phyloP scores from a whole-genome alignment of 495 filamentous ascomycete species.

The Neurospora sp. region DNA sequence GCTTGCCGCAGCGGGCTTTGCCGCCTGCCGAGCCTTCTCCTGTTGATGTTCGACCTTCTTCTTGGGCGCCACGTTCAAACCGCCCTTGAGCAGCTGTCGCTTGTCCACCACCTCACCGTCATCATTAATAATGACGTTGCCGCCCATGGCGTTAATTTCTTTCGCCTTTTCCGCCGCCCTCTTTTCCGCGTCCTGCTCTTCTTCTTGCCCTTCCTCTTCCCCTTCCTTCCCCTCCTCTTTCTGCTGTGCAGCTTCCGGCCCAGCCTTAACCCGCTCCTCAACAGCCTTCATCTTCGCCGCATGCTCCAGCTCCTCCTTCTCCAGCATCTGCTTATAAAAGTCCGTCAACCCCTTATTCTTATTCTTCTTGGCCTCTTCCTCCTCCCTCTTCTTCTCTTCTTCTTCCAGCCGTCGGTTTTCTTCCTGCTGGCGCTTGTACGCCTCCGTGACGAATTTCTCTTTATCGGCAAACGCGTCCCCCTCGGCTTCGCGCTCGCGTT shows the following conservation, averaged over 20 bases:
- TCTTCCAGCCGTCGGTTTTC: slow-evolving; percentile 69
- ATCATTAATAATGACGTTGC: slow-evolving; percentile 70
- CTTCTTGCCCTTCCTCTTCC: slow-evolving; percentile 11
- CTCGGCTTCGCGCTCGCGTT: slow-evolving; percentile 82
- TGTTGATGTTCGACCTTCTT: slow-evolving; percentile 29
- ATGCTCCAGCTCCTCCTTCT: slow-evolving; percentile 67
- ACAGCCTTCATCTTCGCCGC: slow-evolving; percentile 55
- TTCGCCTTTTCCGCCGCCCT: slow-evolving; percentile 60
- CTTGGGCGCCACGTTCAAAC: slow-evolving; percentile 69
- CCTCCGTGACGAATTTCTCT: slow-evolving; percentile 93
- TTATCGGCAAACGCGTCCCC: slow-evolving; percentile 92
- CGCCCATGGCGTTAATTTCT: slow-evolving; percentile 63
- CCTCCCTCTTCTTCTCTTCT: slow-evolving; percentile 65
- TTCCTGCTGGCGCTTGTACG: slow-evolving; percentile 88
- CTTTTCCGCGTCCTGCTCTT: slow-evolving; percentile 40
- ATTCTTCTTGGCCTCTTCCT: slow-evolving; percentile 55
- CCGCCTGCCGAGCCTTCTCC: slow-evolving; percentile 23
- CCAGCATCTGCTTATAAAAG: slow-evolving; percentile 77
- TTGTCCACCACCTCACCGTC: slow-evolving; percentile 94
- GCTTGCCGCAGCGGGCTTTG: slow-evolving; percentile 21
- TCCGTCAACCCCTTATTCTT: slow-evolving; percentile 69
- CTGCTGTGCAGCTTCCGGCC: slow-evolving; percentile 20
- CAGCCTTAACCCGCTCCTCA: slow-evolving; percentile 52
- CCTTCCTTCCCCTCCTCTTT: slow-evolving; percentile 13
- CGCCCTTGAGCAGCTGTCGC: slow-evolving; percentile 76